phyloP scores from a whole-genome alignment of 1,284 basidiomycete genomes.

The Rhodofomes roseus region DNA sequence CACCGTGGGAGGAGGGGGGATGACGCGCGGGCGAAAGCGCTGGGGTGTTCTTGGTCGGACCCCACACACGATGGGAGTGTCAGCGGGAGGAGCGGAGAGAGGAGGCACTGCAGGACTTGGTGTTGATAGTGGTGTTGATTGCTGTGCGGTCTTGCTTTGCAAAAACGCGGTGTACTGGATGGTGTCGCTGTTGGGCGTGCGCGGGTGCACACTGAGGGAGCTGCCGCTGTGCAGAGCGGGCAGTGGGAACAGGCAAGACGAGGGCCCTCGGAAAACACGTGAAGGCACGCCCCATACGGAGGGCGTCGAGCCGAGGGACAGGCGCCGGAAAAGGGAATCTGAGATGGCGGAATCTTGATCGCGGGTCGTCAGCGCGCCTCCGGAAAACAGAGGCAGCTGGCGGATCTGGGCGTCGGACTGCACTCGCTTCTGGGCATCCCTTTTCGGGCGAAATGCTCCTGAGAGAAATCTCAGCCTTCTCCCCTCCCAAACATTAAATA shows the following conservation, averaged over 20 bases:
- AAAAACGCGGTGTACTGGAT: background rate
- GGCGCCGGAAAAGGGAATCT: slow-evolving; percentile 16
- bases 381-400: slow-evolving; percentile 7
- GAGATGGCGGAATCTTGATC: slow-evolving; percentile 26
- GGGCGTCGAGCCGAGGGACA: slow-evolving; percentile 11
- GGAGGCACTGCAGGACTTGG: background rate
- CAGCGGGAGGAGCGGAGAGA: background rate
- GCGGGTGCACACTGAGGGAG: slow-evolving; percentile 19
- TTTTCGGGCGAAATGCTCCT: slow-evolving; percentile 12
- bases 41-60: slow-evolving; percentile 5
- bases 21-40: slow-evolving; percentile 6
- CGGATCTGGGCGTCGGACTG: slow-evolving; percentile 18
- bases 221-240: background rate
- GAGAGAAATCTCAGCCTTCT: slow-evolving; percentile 18
- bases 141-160: slow-evolving; percentile 1
- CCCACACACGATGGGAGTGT: background rate
- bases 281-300: slow-evolving; percentile 5
- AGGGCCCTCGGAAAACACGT: slow-evolving; percentile 9
- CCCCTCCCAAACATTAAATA: slow-evolving; percentile 12
- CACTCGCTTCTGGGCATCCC: slow-evolving; percentile 6
- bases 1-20: background rate
- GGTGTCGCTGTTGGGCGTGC: background rate
- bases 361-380: slow-evolving; percentile 9
- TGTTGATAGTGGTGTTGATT: slow-evolving; percentile 1
- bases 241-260: slow-evolving; percentile 8